phyloP scores from a whole-genome alignment of 352 stramenopile species.

The Detonula confervacea region DNA sequence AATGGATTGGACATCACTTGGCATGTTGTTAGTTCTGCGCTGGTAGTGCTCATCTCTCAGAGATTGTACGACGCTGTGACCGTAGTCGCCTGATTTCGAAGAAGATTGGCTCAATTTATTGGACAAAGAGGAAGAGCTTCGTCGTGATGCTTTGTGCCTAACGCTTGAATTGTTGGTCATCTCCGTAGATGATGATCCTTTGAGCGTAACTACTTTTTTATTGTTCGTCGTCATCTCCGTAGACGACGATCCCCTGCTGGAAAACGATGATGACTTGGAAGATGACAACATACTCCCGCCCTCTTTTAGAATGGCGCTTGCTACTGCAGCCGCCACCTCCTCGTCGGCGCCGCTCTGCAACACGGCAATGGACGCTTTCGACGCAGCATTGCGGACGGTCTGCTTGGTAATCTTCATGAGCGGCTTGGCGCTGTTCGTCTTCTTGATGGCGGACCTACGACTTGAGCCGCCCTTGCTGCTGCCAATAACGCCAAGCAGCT shows the following conservation, averaged over 20 bases:
- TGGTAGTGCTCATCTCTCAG: conserved; percentile 3
- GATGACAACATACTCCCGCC: conserved; percentile 1
- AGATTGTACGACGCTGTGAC: no score
- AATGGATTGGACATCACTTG: conserved; percentile 4
- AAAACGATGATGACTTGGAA: not conserved
- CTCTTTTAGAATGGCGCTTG: conserved; percentile 13
- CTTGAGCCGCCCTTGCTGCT: not conserved
- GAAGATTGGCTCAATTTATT: not conserved
- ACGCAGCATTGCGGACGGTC: conserved; percentile 21
- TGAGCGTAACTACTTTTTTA: not conserved
- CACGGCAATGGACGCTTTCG: conserved; percentile 11
- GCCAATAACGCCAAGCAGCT: not conserved
- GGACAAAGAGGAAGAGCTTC: not conserved
- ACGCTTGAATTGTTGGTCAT: no score
- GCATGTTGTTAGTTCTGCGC: not conserved
- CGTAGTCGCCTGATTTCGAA: not conserved
- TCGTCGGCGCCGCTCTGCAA: conserved; percentile 8
- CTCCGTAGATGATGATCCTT: no score
- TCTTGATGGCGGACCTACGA: not conserved
- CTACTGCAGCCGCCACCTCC: conserved; percentile 11
- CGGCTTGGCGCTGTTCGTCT: no score
- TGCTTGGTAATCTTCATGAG: conserved; percentile 24
- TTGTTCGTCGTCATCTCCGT: not conserved
- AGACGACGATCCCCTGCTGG: not conserved
- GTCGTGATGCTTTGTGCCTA: no score